phyloP scores from a whole-genome alignment of 1,284 basidiomycete species.

The Prillingera fragicola region DNA sequence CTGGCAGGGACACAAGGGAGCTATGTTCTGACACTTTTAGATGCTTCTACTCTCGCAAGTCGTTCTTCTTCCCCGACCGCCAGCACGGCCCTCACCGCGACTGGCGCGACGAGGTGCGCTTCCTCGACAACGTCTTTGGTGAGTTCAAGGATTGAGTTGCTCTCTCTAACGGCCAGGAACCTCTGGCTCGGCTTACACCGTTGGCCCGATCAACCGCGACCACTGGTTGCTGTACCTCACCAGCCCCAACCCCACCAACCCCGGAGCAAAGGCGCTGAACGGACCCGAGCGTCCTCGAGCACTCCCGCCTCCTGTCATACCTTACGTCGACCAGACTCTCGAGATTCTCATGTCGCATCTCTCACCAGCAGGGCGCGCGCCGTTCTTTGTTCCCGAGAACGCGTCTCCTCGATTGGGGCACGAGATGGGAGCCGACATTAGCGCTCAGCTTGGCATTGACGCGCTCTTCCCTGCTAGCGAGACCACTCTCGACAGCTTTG shows the following conservation, averaged over 20 bases:
- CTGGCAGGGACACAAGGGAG: background rate
- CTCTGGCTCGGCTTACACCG: conserved; percentile 84
- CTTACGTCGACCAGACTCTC: conserved; percentile 75
- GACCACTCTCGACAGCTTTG: conserved; percentile 85
- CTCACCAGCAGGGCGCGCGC: conserved; percentile 63
- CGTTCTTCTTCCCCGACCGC: conserved; percentile 98
- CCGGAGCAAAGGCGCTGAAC: conserved; percentile 1
- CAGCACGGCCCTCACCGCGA: conserved; percentile 90
- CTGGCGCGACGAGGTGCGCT: conserved; percentile 90
- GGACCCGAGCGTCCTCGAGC: conserved; percentile 7
- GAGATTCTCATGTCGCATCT: conserved; percentile 98
- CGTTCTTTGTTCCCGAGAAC: conserved; percentile 66
- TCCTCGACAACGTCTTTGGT: conserved; percentile 69
- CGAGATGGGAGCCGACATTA: conserved; percentile 62
- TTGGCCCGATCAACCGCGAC: conserved; percentile 97
- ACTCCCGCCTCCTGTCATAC: conserved; percentile 6
- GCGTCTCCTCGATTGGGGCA: conserved; percentile 48
- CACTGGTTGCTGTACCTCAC: conserved; percentile 98
- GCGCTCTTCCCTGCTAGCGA: conserved; percentile 71
- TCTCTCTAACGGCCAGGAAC: conserved; percentile 44
- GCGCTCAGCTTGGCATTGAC: conserved; percentile 71
- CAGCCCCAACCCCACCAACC: conserved; percentile 49
- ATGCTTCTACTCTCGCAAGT: conserved; percentile 95
- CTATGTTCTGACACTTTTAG: conserved; percentile 9
- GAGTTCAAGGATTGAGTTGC: conserved; percentile 21